Base-by-base conservation (phyloP, 2,329 filamentous ascomycete species). In the Phaeosphaeriaceae sp. region DNA sequence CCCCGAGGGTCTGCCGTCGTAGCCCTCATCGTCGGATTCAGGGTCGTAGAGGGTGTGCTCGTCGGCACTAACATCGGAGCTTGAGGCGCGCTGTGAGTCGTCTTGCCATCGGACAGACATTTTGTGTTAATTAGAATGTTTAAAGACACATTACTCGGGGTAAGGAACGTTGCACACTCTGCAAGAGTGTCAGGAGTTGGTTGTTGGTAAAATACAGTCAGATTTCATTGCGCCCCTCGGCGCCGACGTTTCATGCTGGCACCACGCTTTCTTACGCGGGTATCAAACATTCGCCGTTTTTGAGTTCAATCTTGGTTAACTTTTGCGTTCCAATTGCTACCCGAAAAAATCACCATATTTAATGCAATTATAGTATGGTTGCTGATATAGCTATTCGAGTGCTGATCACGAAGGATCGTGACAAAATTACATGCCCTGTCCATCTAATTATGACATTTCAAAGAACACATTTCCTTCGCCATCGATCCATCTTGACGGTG, bases 401-500 rank as follows among this genome's bases (percentile, higher is more conserved):
- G 23, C 6, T 26, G 23, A 26, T 26, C 23, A 9, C 6, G 6
- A 26, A 26, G 23, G 23, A 9, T 26, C 3, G 23, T 26, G 23
- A 6, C 23, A 26, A 26, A 9, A 26, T 26, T 11, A 26, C 23
- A 26, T 11, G 6, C 11, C 23, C 11, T 9, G 3, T 6, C 3
- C 23, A 26, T 7, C 23, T 9, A 4, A 9, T 11, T 26, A 26
- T 6, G 23, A 7, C 23, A 84, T 82, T 54, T 76, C 73, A 32
- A 87, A 75, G 7, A 89, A 76, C 0, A 76, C 74, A 30, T 81
- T 64, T 1, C 85, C 86, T 1, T 80, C 79, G 0, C 80, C 83
- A 70, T 86, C 90, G 42, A 87, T 72, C 90, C 90, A 96, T 39
- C 75, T 75, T 12, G 83, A 77, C 0, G 81, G 81, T 7, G 81